Evolutionary conservation across 2,329 filamentous ascomycete genomes (phyloP).

Genomic region (Tolypocladium album): DNA sequence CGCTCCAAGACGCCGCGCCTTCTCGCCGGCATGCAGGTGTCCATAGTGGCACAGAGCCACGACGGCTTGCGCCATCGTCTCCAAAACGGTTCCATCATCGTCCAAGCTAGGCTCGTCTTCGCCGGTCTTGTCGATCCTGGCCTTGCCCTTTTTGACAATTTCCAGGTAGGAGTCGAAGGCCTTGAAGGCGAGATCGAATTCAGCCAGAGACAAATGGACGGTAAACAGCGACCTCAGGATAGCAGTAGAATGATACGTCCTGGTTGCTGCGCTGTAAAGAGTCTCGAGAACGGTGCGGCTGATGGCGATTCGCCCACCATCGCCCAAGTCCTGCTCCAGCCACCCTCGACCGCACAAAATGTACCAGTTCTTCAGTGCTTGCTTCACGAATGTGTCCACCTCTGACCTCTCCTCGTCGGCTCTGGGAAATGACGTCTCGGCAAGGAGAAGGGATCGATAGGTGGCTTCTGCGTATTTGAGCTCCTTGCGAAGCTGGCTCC

Average conservation of each 20-base stretch:
- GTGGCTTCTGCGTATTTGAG: conserved; percentile 67
- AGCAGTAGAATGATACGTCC: conserved; percentile 89
- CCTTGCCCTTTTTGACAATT: conserved; percentile 76
- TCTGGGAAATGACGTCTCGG: conserved; percentile 73
- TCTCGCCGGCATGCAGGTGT: conserved; percentile 62
- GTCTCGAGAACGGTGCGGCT: conserved; percentile 74
- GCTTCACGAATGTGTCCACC: conserved; percentile 71
- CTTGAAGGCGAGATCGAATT: conserved; percentile 85
- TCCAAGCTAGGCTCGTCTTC: conserved; percentile 64
- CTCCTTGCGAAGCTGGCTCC: conserved; percentile 60
- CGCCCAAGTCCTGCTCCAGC: conserved; percentile 70
- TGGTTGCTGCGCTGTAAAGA: conserved; percentile 80
- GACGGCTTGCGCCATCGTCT: conserved; percentile 72
- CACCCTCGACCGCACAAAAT: conserved; percentile 70
- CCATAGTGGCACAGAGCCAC: conserved; percentile 76
- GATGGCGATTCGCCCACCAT: conserved; percentile 65
- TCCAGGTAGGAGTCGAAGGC: conserved; percentile 88
- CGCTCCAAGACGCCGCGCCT: conserved; percentile 58
- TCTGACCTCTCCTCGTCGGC: conserved; percentile 70
- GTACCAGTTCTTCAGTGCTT: conserved; percentile 77
- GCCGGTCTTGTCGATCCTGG: conserved; percentile 69
- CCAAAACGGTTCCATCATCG: conserved; percentile 63
- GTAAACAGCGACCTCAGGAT: conserved; percentile 80
- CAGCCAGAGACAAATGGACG: conserved; percentile 76
- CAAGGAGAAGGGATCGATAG: conserved; percentile 70